Evolutionary conservation across 1,284 basidiomycete genomes (phyloP).

Genomic region (Trichosporon asahii): DNA sequence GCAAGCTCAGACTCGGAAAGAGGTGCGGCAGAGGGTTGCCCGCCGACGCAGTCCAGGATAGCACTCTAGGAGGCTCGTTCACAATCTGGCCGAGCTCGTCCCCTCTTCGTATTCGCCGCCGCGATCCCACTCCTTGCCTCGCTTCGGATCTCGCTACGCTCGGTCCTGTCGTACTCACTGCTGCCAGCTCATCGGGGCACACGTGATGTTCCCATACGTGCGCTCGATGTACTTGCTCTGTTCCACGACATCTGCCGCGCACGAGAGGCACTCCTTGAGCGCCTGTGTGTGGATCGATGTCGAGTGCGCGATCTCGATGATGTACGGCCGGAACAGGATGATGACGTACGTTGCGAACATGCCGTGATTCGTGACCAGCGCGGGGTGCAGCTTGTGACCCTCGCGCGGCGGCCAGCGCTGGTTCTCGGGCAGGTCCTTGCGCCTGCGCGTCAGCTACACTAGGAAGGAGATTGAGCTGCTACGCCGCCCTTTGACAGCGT

Average conservation of each 20-base stretch:
- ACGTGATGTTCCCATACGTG: conserved; percentile 13
- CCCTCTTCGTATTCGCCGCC: too few relatives aligned
- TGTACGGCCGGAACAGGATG: conserved; percentile 30
- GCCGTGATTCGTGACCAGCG: conserved; percentile 25
- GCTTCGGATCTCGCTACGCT: neutral
- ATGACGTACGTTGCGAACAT: conserved; percentile 31
- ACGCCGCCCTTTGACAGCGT: too few relatives aligned
- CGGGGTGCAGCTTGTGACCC: conserved; percentile 22
- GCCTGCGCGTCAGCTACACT: conserved; percentile 13
- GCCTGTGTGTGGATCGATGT: conserved; percentile 13
- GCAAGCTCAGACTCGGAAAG: too few relatives aligned
- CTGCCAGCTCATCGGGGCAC: conserved; percentile 25
- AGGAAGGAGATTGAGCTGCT: too few relatives aligned
- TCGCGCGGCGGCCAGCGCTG: conserved; percentile 24
- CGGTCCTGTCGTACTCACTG: conserved; percentile 14
- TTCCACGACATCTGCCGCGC: conserved; percentile 24
- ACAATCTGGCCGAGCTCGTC: neutral
- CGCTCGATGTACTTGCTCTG: conserved; percentile 21
- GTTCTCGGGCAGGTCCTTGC: conserved; percentile 18
- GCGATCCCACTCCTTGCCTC: neutral
- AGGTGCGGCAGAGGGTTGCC: too few relatives aligned
- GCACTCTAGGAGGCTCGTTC: too few relatives aligned
- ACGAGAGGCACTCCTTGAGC: conserved; percentile 18
- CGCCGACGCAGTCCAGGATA: too few relatives aligned
- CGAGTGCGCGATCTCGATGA: conserved; percentile 26